phyloP scores from a whole-genome alignment of 345 rosid species.

The Mallotus nudiflorus region DNA sequence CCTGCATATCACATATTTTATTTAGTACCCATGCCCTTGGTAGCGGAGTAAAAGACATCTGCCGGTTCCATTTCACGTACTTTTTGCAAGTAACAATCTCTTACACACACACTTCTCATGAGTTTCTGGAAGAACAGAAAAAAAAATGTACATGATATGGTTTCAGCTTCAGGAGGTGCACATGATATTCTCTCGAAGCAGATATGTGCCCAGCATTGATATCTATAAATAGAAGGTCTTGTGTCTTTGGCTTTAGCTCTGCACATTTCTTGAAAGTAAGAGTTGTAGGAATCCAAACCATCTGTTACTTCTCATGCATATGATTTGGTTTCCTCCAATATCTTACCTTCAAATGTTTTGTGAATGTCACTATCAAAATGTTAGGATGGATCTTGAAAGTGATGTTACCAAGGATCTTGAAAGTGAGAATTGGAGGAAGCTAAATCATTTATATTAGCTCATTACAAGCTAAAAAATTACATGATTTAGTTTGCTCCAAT shows the following conservation, averaged over 20 bases:
- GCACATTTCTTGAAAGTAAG: conserved; percentile 9
- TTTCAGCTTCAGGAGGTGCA: not conserved
- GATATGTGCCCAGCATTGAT: not conserved
- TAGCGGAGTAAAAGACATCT: not conserved
- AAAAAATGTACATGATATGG: not conserved
- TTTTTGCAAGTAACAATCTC: not conserved
- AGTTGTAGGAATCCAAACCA: not conserved
- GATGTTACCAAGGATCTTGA: not conserved
- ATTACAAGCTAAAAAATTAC: not conserved
- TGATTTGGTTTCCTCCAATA: not conserved
- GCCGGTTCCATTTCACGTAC: not conserved
- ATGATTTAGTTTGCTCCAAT: not conserved
- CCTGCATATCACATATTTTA: no score
- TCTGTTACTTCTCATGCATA: not conserved
- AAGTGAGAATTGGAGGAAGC: conserved; percentile 1
- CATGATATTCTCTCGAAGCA: not conserved
- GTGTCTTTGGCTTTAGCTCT: not conserved
- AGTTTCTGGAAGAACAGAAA: not conserved
- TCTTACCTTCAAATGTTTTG: not conserved
- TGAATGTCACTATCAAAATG: not conserved
- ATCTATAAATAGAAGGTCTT: not conserved
- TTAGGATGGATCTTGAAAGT: not conserved
- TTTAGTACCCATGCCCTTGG: no score
- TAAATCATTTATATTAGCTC: not conserved
- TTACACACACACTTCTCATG: not conserved